Percentiles rank a stretch among this genome's conserved stretches.
phyloP scores from a whole-genome alignment of 2,329 filamentous ascomycete species.

The Cordyceps fumosorosea region DNA sequence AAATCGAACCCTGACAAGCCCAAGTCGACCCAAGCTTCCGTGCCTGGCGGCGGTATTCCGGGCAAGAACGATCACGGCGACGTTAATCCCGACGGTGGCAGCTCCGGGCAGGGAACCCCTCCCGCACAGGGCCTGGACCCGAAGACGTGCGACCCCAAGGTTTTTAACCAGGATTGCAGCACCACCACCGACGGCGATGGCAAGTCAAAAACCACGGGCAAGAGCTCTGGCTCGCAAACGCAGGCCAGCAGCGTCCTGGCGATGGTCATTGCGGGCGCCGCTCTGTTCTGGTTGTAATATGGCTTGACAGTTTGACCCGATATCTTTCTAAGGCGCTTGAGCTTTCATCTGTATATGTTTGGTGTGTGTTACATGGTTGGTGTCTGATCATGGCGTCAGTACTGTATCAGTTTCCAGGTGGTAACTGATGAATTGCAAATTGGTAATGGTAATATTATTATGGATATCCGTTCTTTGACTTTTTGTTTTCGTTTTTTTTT shows the following conservation, averaged over 20 bases:
- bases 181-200: conserved; percentile 15
- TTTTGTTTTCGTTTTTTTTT: background rate
- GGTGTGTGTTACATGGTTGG: background rate
- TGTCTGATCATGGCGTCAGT: background rate
- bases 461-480: background rate
- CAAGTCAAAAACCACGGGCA: conserved; percentile 17
- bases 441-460: conserved; percentile 7
- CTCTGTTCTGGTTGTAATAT: conserved; percentile 29
- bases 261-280: conserved; percentile 30
- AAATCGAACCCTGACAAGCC: conserved; percentile 21
- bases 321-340: background rate
- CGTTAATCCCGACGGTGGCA: conserved; percentile 16
- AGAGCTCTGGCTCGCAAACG: conserved; percentile 26
- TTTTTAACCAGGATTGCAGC: conserved; percentile 37
- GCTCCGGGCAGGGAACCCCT: conserved; percentile 17
- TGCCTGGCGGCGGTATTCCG: conserved; percentile 25
- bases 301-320: background rate
- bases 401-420: background rate
- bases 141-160: conserved; percentile 28
- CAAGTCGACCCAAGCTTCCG: conserved; percentile 16
- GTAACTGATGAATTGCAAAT: background rate
- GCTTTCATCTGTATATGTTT: background rate
- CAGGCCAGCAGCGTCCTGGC: conserved; percentile 32
- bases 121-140: conserved; percentile 2
- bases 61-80: conserved; percentile 20